These are phyloP conservation scores for Paracoccidioides lutzii DNA, from an alignment of 2,329 filamentous ascomycete species.

Conservation along the genomic window DNA sequence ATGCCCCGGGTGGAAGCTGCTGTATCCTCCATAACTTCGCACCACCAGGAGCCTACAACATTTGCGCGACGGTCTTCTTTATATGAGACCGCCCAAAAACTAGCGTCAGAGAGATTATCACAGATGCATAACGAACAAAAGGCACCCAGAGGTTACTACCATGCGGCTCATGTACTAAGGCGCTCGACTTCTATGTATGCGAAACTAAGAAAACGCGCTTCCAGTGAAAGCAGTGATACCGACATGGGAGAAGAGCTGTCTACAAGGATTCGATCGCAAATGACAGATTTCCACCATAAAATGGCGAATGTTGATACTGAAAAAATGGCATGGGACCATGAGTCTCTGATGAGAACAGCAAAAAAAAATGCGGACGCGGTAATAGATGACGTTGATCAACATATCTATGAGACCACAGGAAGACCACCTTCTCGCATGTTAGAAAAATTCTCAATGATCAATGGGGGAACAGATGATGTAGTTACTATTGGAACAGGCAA, in stretches of 20 bases:
- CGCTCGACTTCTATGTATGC: constrained; percentile 28
- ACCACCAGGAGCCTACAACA: background rate
- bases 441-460: constrained; percentile 64
- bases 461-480: constrained; percentile 48
- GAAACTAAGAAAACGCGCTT: constrained; percentile 47
- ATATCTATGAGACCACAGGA: constrained; percentile 59
- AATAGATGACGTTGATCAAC: constrained; percentile 64
- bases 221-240: constrained; percentile 47
- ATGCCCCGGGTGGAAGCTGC: constrained; percentile 51
- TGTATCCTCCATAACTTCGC: constrained; percentile 15
- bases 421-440: constrained; percentile 51
- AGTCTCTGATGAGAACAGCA: constrained; percentile 57
- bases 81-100: constrained; percentile 68
- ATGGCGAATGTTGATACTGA: constrained; percentile 55
- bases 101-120: constrained; percentile 63
- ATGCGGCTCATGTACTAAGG: constrained; percentile 36
- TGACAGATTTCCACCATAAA: constrained; percentile 57
- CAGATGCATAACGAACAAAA: constrained; percentile 59
- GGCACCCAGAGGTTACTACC: constrained; percentile 62
- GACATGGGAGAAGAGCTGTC: constrained; percentile 53
- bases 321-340: constrained; percentile 59
- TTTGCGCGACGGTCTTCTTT: constrained; percentile 33
- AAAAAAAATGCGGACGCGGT: constrained; percentile 64
- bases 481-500: constrained; percentile 64
- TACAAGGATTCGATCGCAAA: constrained; percentile 56